phyloP scores from a whole-genome alignment of 2,329 filamentous ascomycete genomes.

The Trichoderma atroviride region DNA sequence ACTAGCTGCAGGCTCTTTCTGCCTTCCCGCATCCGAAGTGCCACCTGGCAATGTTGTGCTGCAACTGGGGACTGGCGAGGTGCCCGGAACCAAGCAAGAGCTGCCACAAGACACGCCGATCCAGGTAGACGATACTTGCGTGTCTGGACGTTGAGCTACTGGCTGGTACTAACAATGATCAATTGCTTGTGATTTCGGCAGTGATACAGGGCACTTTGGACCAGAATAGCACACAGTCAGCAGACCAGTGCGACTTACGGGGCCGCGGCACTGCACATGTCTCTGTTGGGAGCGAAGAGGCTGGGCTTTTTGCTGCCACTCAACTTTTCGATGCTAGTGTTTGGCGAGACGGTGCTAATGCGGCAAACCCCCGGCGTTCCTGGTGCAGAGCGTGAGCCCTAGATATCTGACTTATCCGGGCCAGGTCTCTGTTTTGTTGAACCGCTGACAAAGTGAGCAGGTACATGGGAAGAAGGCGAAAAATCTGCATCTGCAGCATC shows the following conservation, averaged over 20 bases:
- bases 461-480: not conserved
- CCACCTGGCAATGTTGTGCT: conserved; percentile 28
- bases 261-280: conserved; percentile 11
- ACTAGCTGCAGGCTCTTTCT: conserved; percentile 24
- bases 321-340: not conserved
- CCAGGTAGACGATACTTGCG: conserved; percentile 20
- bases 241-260: conserved; percentile 16
- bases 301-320: not conserved
- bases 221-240: conserved; percentile 10
- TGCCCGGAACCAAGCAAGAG: not conserved
- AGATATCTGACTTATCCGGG: not conserved
- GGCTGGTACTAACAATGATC: not conserved
- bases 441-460: not conserved
- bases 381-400: conserved; percentile 5
- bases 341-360: conserved; percentile 1
- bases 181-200: not conserved
- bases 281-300: conserved; percentile 12
- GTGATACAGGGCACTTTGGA: not conserved
- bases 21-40: conserved; percentile 18
- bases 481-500: not conserved
- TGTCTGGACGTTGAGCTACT: not conserved
- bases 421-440: not conserved
- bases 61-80: conserved; percentile 6
- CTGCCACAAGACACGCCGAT: not conserved
- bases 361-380: not conserved